phyloP scores from a whole-genome alignment of 2,329 filamentous ascomycete genomes.

The Raffaelea ambrosiae region DNA sequence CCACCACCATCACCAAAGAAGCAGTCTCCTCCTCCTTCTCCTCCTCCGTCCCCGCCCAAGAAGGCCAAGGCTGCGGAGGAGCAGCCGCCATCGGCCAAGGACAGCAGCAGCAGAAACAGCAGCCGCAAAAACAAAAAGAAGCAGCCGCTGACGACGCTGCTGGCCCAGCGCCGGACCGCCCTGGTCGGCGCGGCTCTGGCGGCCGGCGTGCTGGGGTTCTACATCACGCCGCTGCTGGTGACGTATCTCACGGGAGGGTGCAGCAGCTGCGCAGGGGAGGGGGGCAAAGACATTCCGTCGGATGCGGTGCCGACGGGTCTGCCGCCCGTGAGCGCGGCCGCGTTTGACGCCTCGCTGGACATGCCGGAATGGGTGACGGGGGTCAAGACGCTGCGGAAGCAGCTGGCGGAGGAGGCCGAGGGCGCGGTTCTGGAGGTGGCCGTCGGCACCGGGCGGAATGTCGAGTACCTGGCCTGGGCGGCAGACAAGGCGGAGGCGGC shows the following conservation, averaged over 20 bases:
- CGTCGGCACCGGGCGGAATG: constrained; percentile 54
- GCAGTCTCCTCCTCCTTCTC: not conserved
- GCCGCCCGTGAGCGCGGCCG: constrained; percentile 33
- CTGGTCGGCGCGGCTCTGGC: constrained; percentile 15
- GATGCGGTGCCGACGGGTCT: constrained; percentile 19
- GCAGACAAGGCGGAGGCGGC: not conserved
- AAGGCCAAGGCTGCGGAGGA: too few relatives aligned
- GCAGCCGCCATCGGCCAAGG: too few relatives aligned
- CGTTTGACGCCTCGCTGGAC: constrained; percentile 52
- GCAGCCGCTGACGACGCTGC: constrained; percentile 17
- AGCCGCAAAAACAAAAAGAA: not conserved
- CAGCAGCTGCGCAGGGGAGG: constrained; percentile 2
- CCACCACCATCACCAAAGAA: not conserved
- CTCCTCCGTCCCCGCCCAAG: not conserved
- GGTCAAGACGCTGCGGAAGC: constrained; percentile 39
- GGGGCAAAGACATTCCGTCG: constrained; percentile 4
- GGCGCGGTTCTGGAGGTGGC: constrained; percentile 56
- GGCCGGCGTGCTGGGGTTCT: constrained; percentile 15
- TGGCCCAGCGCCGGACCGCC: constrained; percentile 13
- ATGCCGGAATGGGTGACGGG: constrained; percentile 49
- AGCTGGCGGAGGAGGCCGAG: constrained; percentile 36
- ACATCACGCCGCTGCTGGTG: constrained; percentile 12
- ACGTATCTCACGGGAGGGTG: constrained; percentile 11
- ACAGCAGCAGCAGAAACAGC: not conserved
- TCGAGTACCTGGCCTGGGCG: constrained; percentile 51